Percentiles rank a stretch among this genome's conserved stretches.
These are phyloP conservation scores for Hawksworthiomyces lignivorus DNA, from an alignment of 2,329 filamentous ascomycete species.

Conservation along the genomic window DNA sequence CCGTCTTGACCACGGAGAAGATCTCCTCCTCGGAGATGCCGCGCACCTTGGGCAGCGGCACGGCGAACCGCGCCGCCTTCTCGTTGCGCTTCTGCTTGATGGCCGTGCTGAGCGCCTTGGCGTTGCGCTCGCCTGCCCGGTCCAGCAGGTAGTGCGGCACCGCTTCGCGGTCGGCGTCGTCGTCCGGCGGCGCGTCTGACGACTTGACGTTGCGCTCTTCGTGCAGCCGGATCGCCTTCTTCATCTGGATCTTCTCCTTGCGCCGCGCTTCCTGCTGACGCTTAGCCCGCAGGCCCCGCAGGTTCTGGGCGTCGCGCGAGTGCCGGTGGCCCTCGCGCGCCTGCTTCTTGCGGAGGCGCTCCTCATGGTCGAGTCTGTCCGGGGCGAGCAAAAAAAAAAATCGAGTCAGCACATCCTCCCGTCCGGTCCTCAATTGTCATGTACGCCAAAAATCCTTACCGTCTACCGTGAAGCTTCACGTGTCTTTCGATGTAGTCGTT, in stretches of 20 bases:
- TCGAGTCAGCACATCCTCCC: conserved; percentile 32
- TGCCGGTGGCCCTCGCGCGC: conserved; percentile 86
- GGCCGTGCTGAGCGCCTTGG: conserved; percentile 56
- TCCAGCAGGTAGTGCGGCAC: conserved; percentile 92
- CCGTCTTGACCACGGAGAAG: conserved; percentile 74
- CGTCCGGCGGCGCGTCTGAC: conserved; percentile 46
- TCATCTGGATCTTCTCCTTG: conserved; percentile 98
- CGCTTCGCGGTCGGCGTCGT: conserved; percentile 72
- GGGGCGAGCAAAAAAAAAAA: not conserved
- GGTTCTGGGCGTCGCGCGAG: conserved; percentile 85
- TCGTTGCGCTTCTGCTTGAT: conserved; percentile 95
- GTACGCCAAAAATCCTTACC: conserved; percentile 6
- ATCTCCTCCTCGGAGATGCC: conserved; percentile 95
- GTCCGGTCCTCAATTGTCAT: no score
- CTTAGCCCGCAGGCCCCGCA: conserved; percentile 87
- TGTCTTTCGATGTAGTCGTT: conserved; percentile 80
- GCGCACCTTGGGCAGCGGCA: conserved; percentile 88
- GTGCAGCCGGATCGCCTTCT: conserved; percentile 87
- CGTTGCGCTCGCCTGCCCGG: conserved; percentile 44
- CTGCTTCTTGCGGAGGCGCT: conserved; percentile 76
- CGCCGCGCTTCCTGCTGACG: conserved; percentile 86
- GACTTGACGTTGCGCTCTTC: conserved; percentile 96
- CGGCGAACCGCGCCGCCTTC: conserved; percentile 87
- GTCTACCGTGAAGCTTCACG: conserved; percentile 48
- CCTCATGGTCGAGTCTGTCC: conserved; percentile 64